Percentiles rank a stretch among this genome's conserved stretches.
Conservation (phyloP, 2,329 filamentous ascomycete species). For the Alternaria sp. region DNA sequence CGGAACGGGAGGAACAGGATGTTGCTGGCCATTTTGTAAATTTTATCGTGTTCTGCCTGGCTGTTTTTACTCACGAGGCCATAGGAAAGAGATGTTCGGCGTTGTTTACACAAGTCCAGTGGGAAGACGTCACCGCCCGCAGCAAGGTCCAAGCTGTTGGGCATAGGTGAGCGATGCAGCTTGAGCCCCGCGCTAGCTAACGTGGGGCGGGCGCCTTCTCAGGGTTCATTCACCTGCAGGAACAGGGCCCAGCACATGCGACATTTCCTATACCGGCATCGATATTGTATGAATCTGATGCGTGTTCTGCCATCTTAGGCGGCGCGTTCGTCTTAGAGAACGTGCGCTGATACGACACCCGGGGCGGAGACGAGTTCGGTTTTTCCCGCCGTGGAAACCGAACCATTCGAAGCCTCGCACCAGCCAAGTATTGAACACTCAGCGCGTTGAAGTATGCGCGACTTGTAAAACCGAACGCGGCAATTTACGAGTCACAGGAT, state of each 20-base stretch:
- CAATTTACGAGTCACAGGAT: not conserved
- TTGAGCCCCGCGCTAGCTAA: constrained; percentile 21
- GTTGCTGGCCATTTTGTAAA: constrained; percentile 55
- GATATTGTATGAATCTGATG: not conserved
- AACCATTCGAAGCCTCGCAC: not conserved
- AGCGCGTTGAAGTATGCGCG: not conserved
- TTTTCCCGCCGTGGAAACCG: too few species aligned
- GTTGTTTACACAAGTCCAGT: constrained; percentile 26
- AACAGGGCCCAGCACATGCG: constrained; percentile 11
- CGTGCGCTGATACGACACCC: not conserved
- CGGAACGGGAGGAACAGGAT: constrained; percentile 88
- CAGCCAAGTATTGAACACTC: not conserved
- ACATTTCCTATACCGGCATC: not conserved
- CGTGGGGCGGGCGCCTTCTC: constrained; percentile 11
- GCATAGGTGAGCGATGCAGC: constrained; percentile 11
- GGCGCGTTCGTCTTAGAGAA: not conserved
- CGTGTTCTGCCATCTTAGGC: not conserved
- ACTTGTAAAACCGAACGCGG: not conserved
- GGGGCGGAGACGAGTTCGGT: not conserved
- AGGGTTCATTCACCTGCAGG: constrained; percentile 19
- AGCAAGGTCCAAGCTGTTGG: constrained; percentile 20
- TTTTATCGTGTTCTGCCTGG: not conserved
- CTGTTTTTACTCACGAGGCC: constrained; percentile 35
- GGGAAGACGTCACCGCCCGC: constrained; percentile 37
- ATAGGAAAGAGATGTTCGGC: constrained; percentile 25